A percentile compares a stretch with the other conserved stretches of the same genome.
These are phyloP conservation scores for Rhizomucor pusillus DNA, from an alignment of 371 early-diverging fungal species.

Conservation along the genomic window DNA sequence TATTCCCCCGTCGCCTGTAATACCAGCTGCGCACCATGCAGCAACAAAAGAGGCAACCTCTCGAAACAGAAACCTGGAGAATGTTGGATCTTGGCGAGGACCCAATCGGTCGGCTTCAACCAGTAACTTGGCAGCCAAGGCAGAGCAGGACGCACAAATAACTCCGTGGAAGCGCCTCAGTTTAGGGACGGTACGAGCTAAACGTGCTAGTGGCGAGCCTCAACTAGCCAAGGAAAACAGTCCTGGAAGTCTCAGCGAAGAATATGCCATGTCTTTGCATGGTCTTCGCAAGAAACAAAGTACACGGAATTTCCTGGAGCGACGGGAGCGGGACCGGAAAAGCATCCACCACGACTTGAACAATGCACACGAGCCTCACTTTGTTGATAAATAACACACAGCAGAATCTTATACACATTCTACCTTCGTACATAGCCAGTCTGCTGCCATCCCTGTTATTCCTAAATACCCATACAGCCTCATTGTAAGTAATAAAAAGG, in stretches of 20 bases:
- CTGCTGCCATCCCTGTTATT: too few species aligned
- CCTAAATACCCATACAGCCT: too few species aligned
- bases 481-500: too few species aligned
- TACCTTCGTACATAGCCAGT: too few species aligned
- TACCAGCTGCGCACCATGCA: background rate
- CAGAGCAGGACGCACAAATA: constrained; percentile 8
- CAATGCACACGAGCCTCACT: background rate
- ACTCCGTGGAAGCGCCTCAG: constrained; percentile 22
- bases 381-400: too few species aligned
- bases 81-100: constrained; percentile 14
- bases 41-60: background rate
- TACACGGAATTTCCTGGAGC: constrained; percentile 44
- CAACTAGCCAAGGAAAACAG: constrained; percentile 2
- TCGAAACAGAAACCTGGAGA: background rate
- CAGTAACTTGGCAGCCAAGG: constrained; percentile 21
- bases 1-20: background rate
- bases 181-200: constrained; percentile 18
- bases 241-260: constrained; percentile 33
- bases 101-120: constrained; percentile 37
- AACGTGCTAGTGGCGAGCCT: background rate
- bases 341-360: constrained; percentile 16
- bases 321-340: constrained; percentile 47
- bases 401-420: too few species aligned
- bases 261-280: constrained; percentile 47
- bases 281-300: constrained; percentile 48